Conservation (phyloP, 805 yeast species). For the Saturnispora quitensis region DNA sequence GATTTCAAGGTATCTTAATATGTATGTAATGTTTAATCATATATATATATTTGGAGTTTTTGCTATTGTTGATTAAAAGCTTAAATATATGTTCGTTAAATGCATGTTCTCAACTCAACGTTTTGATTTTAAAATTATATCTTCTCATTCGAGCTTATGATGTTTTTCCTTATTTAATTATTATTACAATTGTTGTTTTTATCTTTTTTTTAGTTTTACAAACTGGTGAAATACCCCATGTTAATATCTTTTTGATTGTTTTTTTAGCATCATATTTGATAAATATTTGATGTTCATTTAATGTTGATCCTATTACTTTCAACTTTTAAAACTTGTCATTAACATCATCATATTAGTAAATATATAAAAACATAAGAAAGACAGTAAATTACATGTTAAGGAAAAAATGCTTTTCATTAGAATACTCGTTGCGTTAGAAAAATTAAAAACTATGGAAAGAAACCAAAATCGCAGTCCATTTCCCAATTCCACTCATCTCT, state of each 20-base stretch:
- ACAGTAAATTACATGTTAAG: not conserved
- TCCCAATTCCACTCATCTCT: conserved; percentile 3
- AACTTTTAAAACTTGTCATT: not conserved
- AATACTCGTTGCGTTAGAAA: not conserved
- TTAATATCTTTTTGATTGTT: not conserved
- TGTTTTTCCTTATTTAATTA: not conserved
- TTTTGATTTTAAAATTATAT: not conserved
- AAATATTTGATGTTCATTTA: not conserved
- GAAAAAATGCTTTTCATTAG: not conserved
- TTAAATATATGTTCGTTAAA: not conserved
- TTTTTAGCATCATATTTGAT: not conserved
- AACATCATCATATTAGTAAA: not conserved
- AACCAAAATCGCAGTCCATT: conserved; percentile 4
- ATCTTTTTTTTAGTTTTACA: not conserved
- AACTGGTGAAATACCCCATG: not conserved
- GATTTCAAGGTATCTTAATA: not conserved
- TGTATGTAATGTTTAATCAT: not conserved
- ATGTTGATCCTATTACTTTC: not conserved
- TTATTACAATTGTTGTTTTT: not conserved
- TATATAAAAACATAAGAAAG: not conserved
- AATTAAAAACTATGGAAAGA: conserved; percentile 1
- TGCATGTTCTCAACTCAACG: not conserved
- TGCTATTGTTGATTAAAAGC: not conserved
- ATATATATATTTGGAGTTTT: not conserved
- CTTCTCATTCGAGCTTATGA: conserved; percentile 3